phyloP scores from a whole-genome alignment of 768 basidiomycete species.

The Termitomyces sp. region DNA sequence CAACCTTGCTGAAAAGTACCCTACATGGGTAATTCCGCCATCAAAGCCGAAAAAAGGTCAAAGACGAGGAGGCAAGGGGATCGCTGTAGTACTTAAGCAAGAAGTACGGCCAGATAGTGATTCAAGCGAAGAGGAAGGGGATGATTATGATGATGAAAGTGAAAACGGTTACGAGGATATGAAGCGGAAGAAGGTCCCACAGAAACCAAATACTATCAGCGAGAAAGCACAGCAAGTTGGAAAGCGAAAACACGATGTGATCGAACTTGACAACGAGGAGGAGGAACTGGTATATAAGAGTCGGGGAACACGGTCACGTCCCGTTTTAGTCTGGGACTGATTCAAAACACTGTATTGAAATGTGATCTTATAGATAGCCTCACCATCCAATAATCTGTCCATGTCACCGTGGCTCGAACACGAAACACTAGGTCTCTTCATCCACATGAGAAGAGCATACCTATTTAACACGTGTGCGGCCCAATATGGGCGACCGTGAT shows the following conservation, averaged over 20 bases:
- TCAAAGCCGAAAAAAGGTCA: not conserved
- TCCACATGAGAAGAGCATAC: not conserved
- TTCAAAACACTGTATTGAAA: too few relatives aligned
- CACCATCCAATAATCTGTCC: not conserved
- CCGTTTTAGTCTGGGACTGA: not conserved
- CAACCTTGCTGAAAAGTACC: conserved; percentile 21
- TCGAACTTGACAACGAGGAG: not conserved
- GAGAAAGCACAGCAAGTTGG: not conserved
- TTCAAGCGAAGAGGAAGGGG: not conserved
- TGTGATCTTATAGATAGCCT: not conserved
- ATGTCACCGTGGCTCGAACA: too few relatives aligned
- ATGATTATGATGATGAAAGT: not conserved
- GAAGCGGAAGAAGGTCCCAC: not conserved
- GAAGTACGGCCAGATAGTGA: not conserved
- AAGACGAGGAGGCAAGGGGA: not conserved
- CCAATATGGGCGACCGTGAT: not conserved
- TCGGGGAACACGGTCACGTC: not conserved
- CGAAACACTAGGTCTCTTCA: not conserved
- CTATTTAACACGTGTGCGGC: not conserved
- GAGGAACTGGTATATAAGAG: not conserved
- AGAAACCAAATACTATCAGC: not conserved
- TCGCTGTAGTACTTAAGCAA: too few relatives aligned
- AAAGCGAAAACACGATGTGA: not conserved
- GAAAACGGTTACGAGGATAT: not conserved
- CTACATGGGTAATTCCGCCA: conserved; percentile 8